phyloP scores from a whole-genome alignment of 2,329 filamentous ascomycete genomes.

The Neofusicoccum cordaticola region DNA sequence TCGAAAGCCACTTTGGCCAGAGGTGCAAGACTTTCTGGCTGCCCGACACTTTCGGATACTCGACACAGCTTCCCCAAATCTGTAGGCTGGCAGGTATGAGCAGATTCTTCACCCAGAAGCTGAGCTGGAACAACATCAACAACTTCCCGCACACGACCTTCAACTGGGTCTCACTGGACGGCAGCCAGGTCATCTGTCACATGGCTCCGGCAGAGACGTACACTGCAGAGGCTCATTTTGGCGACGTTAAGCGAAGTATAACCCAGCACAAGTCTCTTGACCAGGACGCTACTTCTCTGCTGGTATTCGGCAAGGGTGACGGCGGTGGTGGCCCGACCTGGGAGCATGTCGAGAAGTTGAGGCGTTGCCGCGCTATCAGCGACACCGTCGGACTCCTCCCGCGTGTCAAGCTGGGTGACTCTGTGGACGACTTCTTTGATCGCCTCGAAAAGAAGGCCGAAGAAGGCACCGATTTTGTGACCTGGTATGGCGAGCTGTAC shows the following conservation, averaged over 20 bases:
- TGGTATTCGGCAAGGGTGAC: conserved; percentile 96
- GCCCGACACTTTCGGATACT: conserved; percentile 97
- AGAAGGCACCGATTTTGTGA: conserved; percentile 69
- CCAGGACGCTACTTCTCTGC: conserved; percentile 81
- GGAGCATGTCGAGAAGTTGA: conserved; percentile 90
- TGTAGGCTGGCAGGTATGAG: conserved; percentile 94
- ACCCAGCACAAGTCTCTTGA: conserved; percentile 94
- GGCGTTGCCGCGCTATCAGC: conserved; percentile 85
- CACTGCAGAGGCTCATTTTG: conserved; percentile 90
- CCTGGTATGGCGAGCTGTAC: conserved; percentile 98
- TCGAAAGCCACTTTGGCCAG: conserved; percentile 86
- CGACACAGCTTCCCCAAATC: conserved; percentile 87
- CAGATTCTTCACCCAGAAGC: conserved; percentile 94
- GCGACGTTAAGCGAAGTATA: conserved; percentile 85
- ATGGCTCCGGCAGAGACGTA: conserved; percentile 97
- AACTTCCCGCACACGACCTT: conserved; percentile 98
- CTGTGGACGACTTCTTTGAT: conserved; percentile 93
- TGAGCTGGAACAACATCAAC: conserved; percentile 99
- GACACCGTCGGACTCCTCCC: conserved; percentile 82
- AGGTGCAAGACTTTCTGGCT: conserved; percentile 94
- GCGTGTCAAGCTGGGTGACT: conserved; percentile 81
- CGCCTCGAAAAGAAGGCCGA: conserved; percentile 74
- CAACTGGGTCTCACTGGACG: conserved; percentile 95
- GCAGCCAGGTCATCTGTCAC: conserved; percentile 94
- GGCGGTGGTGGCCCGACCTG: conserved; percentile 93